Evolutionary conservation across 306 rosid genomes (phyloP), one percentile per base, ranked within the genome.

Genomic region (Lagenaria siceraria): DNA sequence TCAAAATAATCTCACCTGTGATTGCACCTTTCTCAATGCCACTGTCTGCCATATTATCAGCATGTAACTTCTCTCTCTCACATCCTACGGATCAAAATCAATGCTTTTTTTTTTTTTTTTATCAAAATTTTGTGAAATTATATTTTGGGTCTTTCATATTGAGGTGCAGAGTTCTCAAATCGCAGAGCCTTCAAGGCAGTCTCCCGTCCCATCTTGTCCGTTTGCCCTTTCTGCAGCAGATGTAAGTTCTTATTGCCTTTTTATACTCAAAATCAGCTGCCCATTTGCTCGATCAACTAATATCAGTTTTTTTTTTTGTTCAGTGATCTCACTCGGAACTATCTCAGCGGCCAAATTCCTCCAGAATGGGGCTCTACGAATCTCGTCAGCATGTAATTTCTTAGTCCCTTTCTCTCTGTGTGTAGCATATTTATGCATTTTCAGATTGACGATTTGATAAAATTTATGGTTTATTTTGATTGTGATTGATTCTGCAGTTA

Each of bases 401-500:
- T 36, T 14, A 15, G 17, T 27, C 17, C 12, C 4, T 22, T 12
- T 66, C 11, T 36, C 22, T 25, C n/a, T n/a, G n/a, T n/a, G n/a
- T n/a, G n/a, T n/a, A n/a, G n/a, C 15, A 1, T 27, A 7, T 46
- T 25, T 17, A 7, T 24, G 17, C 59, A 12, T 48, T 46, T 71
- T 24, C 29, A 19, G 51, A 48, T 48, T 3, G 77, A 52, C 6
- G n/a, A 11, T 56, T 29, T 52, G 25, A 7, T 7, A 3, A 18
- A 55, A 4, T n/a, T 10, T 19, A 66, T n/a, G 46, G 49, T 66
- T 55, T 9, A n/a, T n/a, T n/a, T n/a, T n/a, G n/a, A n/a, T n/a
- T n/a, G n/a, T n/a, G n/a, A n/a, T 56, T 38, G 56, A 60, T 79
- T 8, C 27, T 81, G 75, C 79, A 93, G 98, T 75, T 86, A 97